phyloP scores from a whole-genome alignment of 2,329 filamentous ascomycete species.

The Metarhizium robertsii region DNA sequence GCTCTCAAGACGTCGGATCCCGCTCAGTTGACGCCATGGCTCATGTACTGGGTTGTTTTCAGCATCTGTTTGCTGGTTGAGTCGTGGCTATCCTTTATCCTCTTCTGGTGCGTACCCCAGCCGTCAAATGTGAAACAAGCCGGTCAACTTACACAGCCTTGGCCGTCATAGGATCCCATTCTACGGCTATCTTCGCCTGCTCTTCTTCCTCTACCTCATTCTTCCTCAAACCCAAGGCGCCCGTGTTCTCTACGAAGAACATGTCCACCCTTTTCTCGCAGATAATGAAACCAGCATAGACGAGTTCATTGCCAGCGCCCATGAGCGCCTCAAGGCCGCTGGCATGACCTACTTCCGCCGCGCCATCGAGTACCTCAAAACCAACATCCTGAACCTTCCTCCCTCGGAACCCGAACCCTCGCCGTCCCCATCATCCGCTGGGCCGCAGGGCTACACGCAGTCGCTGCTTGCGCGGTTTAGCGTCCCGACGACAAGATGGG shows the following conservation, averaged over 20 bases:
- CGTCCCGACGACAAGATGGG: constrained; percentile 60
- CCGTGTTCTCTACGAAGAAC: constrained; percentile 71
- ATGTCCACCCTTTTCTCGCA: constrained; percentile 80
- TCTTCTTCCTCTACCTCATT: constrained; percentile 87
- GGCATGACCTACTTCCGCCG: constrained; percentile 69
- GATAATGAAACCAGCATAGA: constrained; percentile 87
- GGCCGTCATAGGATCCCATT: constrained; percentile 66
- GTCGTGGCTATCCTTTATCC: constrained; percentile 79
- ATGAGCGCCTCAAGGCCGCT: constrained; percentile 67
- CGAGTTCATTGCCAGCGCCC: constrained; percentile 71
- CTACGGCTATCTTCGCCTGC: constrained; percentile 82
- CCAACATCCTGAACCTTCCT: constrained; percentile 70
- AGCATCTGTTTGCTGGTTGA: constrained; percentile 74
- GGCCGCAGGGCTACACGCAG: constrained; percentile 61
- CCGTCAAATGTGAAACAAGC: background rate
- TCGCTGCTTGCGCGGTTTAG: constrained; percentile 77
- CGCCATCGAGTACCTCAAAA: constrained; percentile 61
- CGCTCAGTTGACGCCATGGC: constrained; percentile 85
- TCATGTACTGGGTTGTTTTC: constrained; percentile 98
- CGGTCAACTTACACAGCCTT: background rate
- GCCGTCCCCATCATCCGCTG: constrained; percentile 34
- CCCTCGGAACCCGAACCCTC: constrained; percentile 1
- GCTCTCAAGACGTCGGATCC: constrained; percentile 89
- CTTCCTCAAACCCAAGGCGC: constrained; percentile 96
- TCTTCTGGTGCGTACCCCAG: constrained; percentile 56